Conservation (phyloP, 495 filamentous ascomycete genomes). For the Xylaria sp. region DNA sequence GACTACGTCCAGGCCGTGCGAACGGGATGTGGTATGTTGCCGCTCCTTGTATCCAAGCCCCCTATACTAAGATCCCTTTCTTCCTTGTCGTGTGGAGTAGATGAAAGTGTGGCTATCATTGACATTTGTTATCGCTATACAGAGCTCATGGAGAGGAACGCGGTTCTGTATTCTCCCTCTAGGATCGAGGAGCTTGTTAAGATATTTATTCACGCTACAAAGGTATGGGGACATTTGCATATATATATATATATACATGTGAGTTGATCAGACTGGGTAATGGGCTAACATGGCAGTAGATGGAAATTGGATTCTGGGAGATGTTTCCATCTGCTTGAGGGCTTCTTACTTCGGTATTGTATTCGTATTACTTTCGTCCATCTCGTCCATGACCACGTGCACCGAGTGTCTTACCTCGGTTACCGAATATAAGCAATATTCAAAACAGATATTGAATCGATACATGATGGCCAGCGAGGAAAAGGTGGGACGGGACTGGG, state of each 20-base stretch:
- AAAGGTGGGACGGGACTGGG: not conserved
- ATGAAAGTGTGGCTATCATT: slow-evolving; percentile 34
- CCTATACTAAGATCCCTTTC: not conserved
- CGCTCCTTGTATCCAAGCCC: not conserved
- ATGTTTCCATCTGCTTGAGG: slow-evolving; percentile 59
- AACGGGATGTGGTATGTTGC: slow-evolving; percentile 66
- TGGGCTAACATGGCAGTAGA: slow-evolving; percentile 54
- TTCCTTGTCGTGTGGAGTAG: not conserved
- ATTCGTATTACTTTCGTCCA: no score
- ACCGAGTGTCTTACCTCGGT: not conserved
- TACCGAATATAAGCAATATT: not conserved
- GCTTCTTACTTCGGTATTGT: no score
- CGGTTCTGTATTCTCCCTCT: slow-evolving; percentile 69
- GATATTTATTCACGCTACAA: slow-evolving; percentile 86
- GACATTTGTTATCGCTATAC: slow-evolving; percentile 4
- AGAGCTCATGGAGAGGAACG: slow-evolving; percentile 77
- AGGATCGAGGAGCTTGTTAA: slow-evolving; percentile 81
- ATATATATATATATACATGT: no score
- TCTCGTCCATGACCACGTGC: no score
- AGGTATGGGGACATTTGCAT: slow-evolving; percentile 52
- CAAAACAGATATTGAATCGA: not conserved
- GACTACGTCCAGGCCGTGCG: slow-evolving; percentile 76
- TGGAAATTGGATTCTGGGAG: slow-evolving; percentile 90
- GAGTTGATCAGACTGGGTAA: not conserved
- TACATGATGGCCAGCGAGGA: not conserved